Conservation (phyloP, 2,329 filamentous ascomycete species). For the Penicillium italicum region DNA sequence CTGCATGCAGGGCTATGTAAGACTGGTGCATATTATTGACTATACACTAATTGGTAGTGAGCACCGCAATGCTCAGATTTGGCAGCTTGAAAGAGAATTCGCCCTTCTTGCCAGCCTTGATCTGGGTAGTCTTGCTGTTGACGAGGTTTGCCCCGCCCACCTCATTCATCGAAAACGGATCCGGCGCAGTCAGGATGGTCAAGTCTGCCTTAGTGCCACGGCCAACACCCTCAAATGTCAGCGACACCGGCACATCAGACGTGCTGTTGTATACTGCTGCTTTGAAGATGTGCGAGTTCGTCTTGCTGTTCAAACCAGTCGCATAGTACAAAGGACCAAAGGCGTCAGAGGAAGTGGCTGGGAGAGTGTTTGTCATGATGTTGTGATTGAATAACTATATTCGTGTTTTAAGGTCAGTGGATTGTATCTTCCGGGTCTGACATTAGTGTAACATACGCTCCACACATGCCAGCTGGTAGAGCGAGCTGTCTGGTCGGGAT, state of each 20-base stretch:
- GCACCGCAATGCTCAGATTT: conserved; percentile 28
- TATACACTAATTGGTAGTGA: conserved; percentile 18
- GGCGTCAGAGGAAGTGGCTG: conserved; percentile 36
- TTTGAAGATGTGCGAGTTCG: conserved; percentile 43
- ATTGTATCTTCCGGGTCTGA: background rate
- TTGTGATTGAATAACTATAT: conserved; percentile 41
- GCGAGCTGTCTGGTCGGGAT: conserved; percentile 28
- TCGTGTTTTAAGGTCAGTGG: conserved; percentile 29
- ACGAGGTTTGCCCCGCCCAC: conserved; percentile 25
- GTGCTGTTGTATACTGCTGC: conserved; percentile 51
- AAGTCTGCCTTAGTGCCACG: conserved; percentile 35
- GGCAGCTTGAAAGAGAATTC: conserved; percentile 28
- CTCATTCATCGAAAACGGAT: conserved; percentile 32
- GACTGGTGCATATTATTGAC: background rate
- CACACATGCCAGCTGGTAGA: conserved; percentile 32
- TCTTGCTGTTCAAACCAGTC: conserved; percentile 41
- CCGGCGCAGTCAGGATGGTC: conserved; percentile 43
- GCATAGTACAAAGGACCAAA: conserved; percentile 48
- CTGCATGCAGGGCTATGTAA: background rate
- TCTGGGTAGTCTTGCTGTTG: conserved; percentile 15
- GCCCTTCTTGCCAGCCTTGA: conserved; percentile 25
- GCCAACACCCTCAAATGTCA: conserved; percentile 37
- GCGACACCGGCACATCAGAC: conserved; percentile 31
- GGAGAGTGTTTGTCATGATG: conserved; percentile 46
- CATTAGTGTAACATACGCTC: conserved; percentile 25